Evolutionary conservation across 148 eudicot genomes (phyloP), one percentile per base, ranked within the genome.

Genomic region (Vaccinium corymbosum): DNA sequence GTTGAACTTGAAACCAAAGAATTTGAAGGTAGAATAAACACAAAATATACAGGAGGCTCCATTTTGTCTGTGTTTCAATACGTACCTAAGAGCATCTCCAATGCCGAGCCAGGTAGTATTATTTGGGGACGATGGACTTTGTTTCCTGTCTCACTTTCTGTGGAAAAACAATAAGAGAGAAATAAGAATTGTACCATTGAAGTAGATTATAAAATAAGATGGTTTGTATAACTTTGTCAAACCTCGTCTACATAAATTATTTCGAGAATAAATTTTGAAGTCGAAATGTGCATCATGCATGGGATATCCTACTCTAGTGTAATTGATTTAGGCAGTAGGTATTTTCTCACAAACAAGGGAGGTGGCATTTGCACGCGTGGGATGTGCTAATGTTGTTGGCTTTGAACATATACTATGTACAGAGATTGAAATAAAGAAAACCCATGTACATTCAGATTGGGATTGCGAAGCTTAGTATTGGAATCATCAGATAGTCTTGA

Each of bases 401-500:
- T 14, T 52, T 87, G 48, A 85, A 19, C 64, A 57, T 19, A 57
- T 57, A 19, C 64, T 57, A 19, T 57, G 1, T 29, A 29, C 32
- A 1, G 32, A 29, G 32, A 29, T 29, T 16, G 16, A 57, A 16
- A 57, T 3, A 29, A 29, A 29, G 32, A 29, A 29, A 29, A 29
- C 32, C 32, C 32, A 29, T 13, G 4, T 53, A 12, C 16, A 53
- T 16, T 53, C 29, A 7, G 29, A 9, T 9, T 68, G 14, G 35
- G 16, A 2, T 29, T 92, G 1, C 73, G 51, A 49, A 86, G 91
- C 77, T 81, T 90, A 86, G 94, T 92, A 49, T 82, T 90, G 88
- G 93, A 92, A 61, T 92, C 93, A 81, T 86, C 89, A 4, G 90
- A 88, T 1, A 20, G 81, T 68, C 76, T 89, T 32, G 35, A 85